Conservation (phyloP, 2,329 filamentous ascomycete genomes). For the Penicillium sp. region DNA sequence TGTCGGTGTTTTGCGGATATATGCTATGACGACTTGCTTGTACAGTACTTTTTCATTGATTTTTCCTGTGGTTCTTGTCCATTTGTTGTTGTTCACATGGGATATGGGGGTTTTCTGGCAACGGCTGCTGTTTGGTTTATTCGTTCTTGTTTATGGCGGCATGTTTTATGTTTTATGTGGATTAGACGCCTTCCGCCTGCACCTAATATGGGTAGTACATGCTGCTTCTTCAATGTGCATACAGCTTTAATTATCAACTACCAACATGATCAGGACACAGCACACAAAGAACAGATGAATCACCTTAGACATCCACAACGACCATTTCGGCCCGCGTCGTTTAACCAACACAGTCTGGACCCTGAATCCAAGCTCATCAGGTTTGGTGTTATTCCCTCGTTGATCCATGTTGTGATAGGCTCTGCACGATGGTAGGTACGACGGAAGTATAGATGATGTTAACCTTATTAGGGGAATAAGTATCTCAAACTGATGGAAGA, state of each 20-base stretch:
- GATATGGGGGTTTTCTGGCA: neutral
- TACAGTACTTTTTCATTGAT: neutral
- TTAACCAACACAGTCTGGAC: too few species aligned
- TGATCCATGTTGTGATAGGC: too few species aligned
- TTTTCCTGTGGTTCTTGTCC: neutral
- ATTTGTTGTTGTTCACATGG: neutral
- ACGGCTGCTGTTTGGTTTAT: neutral
- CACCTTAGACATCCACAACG: too few species aligned
- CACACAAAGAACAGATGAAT: neutral
- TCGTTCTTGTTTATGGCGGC: neutral
- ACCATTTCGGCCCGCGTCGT: too few species aligned
- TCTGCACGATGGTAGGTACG: too few species aligned
- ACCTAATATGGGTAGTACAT: neutral
- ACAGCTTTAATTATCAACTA: neutral
- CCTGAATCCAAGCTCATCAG: too few species aligned
- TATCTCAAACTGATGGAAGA: too few species aligned
- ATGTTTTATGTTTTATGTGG: neutral
- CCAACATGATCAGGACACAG: neutral
- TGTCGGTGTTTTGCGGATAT: too few species aligned
- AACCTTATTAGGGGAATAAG: too few species aligned
- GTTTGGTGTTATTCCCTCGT: too few species aligned
- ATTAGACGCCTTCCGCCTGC: neutral
- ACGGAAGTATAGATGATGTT: too few species aligned
- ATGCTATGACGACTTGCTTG: too few species aligned
- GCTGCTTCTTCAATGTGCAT: neutral